Base-by-base conservation (phyloP, 129 eudicot genomes). In the Scalesia atractyloides region DNA sequence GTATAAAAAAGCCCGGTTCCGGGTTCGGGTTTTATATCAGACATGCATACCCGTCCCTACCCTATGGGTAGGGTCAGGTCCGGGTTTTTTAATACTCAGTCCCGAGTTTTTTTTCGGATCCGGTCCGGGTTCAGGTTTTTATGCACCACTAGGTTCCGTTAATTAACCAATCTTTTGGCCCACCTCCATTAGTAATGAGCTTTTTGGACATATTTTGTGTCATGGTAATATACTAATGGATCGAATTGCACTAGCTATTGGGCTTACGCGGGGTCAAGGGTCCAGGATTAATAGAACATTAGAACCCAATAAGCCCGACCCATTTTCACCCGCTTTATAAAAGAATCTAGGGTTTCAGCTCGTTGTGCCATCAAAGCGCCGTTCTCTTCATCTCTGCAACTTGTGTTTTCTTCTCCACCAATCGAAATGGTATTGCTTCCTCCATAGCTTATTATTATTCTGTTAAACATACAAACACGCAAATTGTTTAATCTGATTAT, bases 341-440 rank as follows among this genome's bases (percentile, higher is more conserved):
- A 66, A 22, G 13, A 15, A 53, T 0, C 7, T 76, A 76, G 80
- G 80, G 80, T 57, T 75, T 67, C 68, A 56, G 71, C 13, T 33
- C 16, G 11, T 44, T 18, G 2, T 56, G 22, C 80, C 49, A 47
- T 66, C 34, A 6, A 41, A 67, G 14, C 72, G 59, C 72, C 58
- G 72, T 47, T 22, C 52, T 57, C 9, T 18, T 10, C 20, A 6
- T 26, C 60, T 76, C 74, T 56, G 56, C 64, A 24, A 20, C 33
- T 52, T 15, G 18, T 18, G 50, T 30, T 26, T 3, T 44, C 49
- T 39, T 62, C 48, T 53, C 22, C 17, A 44, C 68, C 52, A 24
- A 44, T 76, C 73, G 12, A 76, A 66, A 76, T 76, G 80, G 80
- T 76, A 67, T 17, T 0, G 16, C 46, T 60, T 67, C 47, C 57